These are phyloP conservation scores for Nothophoma quercina DNA, from an alignment of 2,329 filamentous ascomycete genomes.

Conservation along the genomic window DNA sequence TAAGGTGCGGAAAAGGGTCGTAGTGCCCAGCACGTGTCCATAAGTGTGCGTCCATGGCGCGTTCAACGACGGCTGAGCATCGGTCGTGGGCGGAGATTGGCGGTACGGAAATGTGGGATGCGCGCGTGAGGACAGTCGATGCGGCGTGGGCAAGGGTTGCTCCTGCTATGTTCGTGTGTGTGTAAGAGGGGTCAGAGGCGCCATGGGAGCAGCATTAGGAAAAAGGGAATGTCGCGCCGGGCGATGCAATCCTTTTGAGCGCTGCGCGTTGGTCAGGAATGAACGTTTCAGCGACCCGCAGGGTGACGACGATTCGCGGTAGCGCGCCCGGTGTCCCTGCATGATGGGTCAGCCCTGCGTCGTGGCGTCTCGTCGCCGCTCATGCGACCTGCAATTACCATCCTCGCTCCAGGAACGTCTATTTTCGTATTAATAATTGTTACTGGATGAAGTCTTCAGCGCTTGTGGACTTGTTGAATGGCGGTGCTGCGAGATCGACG, in stretches of 20 bases:
- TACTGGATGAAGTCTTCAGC: not conserved
- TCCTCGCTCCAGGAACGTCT: not conserved
- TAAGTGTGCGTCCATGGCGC: slow-evolving; percentile 10
- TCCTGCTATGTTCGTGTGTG: slow-evolving; percentile 9
- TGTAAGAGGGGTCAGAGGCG: not conserved
- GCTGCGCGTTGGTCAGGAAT: slow-evolving; percentile 19
- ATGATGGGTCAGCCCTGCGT: slow-evolving; percentile 11
- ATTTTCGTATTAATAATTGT: not conserved
- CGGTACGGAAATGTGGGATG: slow-evolving; percentile 6
- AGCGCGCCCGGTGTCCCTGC: slow-evolving; percentile 17
- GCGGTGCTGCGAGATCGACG: slow-evolving; percentile 11
- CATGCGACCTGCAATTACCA: slow-evolving; percentile 13
- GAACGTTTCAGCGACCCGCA: slow-evolving; percentile 21
- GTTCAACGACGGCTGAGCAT: slow-evolving; percentile 7
- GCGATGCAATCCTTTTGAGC: slow-evolving; percentile 14
- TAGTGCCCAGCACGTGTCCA: slow-evolving; percentile 8
- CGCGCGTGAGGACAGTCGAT: not conserved
- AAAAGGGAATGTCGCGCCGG: slow-evolving; percentile 1
- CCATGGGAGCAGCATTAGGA: slow-evolving; percentile 13
- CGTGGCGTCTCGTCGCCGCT: slow-evolving; percentile 13
- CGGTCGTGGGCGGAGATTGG: slow-evolving; percentile 14
- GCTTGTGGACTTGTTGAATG: slow-evolving; percentile 1
- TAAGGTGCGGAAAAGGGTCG: slow-evolving; percentile 5
- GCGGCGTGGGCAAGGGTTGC: slow-evolving; percentile 1
- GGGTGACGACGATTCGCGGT: slow-evolving; percentile 19